Evolutionary conservation across 306 rosid genomes (phyloP).

Genomic region (Sophora flavescens): DNA sequence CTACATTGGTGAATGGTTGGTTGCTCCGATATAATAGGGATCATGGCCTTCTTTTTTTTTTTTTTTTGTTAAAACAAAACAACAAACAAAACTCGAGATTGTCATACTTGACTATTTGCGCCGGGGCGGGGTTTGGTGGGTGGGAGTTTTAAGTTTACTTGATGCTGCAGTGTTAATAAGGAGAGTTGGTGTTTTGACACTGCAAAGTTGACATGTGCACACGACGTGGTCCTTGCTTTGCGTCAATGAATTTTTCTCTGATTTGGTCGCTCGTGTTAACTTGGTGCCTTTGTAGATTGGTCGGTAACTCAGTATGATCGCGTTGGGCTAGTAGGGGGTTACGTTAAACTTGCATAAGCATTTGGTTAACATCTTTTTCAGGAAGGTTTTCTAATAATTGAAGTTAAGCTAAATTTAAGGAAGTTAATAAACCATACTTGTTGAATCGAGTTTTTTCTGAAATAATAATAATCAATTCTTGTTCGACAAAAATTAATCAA

Average conservation of each 20-base stretch:
- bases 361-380: background rate
- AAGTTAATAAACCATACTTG: background rate
- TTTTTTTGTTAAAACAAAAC: background rate
- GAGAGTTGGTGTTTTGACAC: background rate
- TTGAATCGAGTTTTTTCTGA: background rate
- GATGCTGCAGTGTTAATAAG: constrained; percentile 12
- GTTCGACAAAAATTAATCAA: too few relatives aligned
- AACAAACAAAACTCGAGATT: background rate
- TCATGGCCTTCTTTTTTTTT: background rate
- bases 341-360: background rate
- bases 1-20: background rate
- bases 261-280: background rate
- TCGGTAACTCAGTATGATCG: background rate
- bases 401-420: background rate
- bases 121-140: background rate
- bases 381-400: background rate
- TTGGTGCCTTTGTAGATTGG: background rate
- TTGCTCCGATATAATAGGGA: background rate
- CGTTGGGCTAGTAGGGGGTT: background rate
- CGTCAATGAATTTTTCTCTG: background rate
- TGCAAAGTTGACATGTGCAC: constrained; percentile 14
- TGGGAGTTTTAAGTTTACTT: background rate
- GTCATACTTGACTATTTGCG: background rate
- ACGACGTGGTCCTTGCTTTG: constrained; percentile 19
- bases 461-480: background rate